A percentile compares a stretch with the other conserved stretches of the same genome.
Evolutionary conservation across 1,139 yeast species (phyloP).

Genomic region (Blastobotrys malaysiensis): DNA sequence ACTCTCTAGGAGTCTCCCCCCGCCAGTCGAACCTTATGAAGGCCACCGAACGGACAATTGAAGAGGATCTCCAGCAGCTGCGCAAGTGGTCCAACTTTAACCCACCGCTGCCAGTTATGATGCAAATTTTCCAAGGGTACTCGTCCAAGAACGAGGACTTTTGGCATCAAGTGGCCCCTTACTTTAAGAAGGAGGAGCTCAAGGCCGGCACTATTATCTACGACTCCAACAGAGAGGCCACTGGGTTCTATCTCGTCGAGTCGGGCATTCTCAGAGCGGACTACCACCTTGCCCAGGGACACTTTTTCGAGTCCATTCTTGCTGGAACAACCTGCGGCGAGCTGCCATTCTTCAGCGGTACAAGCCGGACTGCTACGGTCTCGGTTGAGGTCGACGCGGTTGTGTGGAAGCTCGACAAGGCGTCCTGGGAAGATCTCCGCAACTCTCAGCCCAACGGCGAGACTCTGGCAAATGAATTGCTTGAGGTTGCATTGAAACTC

Average conservation of each 20-base stretch:
- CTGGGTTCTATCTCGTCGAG: constrained; percentile 61
- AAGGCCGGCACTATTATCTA: constrained; percentile 41
- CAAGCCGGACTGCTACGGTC: constrained; percentile 35
- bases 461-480: constrained; percentile 62
- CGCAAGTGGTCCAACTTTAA: constrained; percentile 33
- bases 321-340: constrained; percentile 94
- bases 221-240: constrained; percentile 30
- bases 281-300: constrained; percentile 50
- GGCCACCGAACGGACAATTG: constrained; percentile 55
- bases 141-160: constrained; percentile 56
- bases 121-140: constrained; percentile 66
- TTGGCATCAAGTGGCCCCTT: constrained; percentile 56
- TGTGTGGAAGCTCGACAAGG: constrained; percentile 64
- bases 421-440: constrained; percentile 41
- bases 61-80: constrained; percentile 30
- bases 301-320: constrained; percentile 67
- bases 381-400: constrained; percentile 50
- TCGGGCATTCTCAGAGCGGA: constrained; percentile 68
- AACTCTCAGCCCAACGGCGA: constrained; percentile 41
- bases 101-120: constrained; percentile 63
- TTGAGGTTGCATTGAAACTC: constrained; percentile 58
- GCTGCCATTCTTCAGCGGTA: constrained; percentile 47
- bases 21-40: constrained; percentile 54
- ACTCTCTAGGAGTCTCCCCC: constrained; percentile 47
- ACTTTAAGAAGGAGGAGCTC: constrained; percentile 46